Percentiles rank a stretch among this genome's conserved stretches.
phyloP scores from a whole-genome alignment of 345 rosid genomes.

The Ailanthus altissimus region DNA sequence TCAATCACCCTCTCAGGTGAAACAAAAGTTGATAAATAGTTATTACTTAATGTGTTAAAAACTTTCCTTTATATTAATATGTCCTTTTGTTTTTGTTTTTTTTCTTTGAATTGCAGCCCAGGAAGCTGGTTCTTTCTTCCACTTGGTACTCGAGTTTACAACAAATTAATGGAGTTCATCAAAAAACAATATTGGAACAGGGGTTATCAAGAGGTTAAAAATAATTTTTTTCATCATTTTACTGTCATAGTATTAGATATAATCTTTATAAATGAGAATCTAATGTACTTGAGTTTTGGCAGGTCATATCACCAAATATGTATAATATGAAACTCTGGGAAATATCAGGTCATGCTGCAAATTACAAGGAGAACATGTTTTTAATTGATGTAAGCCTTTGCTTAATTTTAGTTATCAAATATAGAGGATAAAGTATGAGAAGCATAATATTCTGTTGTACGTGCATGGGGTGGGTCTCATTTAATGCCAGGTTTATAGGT shows the following conservation, averaged over 20 bases:
- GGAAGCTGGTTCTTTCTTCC: slow-evolving; percentile 99
- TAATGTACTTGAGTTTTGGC: slow-evolving; percentile 33
- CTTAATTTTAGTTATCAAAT: neutral
- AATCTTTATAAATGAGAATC: slow-evolving; percentile 8
- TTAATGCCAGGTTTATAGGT: neutral
- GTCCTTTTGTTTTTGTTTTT: slow-evolving; percentile 18
- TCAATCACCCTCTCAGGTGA: slow-evolving; percentile 82
- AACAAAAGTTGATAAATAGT: slow-evolving; percentile 8
- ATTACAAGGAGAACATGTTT: slow-evolving; percentile 97
- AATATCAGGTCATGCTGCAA: slow-evolving; percentile 93
- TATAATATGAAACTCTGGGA: slow-evolving; percentile 97
- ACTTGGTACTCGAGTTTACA: slow-evolving; percentile 82
- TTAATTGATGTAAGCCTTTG: slow-evolving; percentile 68
- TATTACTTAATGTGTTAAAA: slow-evolving; percentile 10
- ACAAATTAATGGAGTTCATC: slow-evolving; percentile 80
- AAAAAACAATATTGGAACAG: slow-evolving; percentile 68
- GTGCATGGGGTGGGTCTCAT: neutral
- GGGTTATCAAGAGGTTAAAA: slow-evolving; percentile 86
- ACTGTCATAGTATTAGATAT: neutral
- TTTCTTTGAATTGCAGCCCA: slow-evolving; percentile 62
- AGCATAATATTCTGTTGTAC: neutral
- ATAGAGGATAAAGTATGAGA: neutral
- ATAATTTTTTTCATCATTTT: slow-evolving; percentile 22
- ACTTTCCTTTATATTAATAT: slow-evolving; percentile 18
- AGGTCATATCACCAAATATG: slow-evolving; percentile 94